A percentile compares a stretch with the other conserved stretches of the same genome.
phyloP scores from a whole-genome alignment of 495 filamentous ascomycete genomes.

The Antarctomyces pellizariae region DNA sequence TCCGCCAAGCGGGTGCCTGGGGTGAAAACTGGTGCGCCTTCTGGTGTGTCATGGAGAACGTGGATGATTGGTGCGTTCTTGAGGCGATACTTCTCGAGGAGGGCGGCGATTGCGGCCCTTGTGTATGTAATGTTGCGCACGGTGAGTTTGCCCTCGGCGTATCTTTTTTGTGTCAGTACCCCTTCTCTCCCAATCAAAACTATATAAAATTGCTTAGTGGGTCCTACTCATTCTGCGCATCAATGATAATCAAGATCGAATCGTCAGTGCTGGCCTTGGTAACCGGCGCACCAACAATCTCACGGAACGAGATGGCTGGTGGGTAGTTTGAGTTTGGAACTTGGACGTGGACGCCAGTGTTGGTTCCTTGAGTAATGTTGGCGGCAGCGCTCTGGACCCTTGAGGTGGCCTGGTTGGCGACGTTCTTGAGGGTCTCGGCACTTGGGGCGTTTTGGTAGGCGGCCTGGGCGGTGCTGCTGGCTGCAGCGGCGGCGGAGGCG shows the following conservation, averaged over 20 bases:
- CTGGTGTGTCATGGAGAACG: slow-evolving; percentile 27
- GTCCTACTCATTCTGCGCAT: slow-evolving; percentile 22
- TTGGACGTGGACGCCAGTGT: too few species aligned
- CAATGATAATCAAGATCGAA: slow-evolving; percentile 35
- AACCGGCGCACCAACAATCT: slow-evolving; percentile 21
- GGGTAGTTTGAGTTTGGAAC: too few species aligned
- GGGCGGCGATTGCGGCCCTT: slow-evolving; percentile 21
- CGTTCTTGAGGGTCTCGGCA: too few species aligned
- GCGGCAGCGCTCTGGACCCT: too few species aligned
- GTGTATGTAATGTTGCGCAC: slow-evolving; percentile 22
- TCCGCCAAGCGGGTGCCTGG: slow-evolving; percentile 25
- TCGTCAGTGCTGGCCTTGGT: slow-evolving; percentile 26
- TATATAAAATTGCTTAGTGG: too few species aligned
- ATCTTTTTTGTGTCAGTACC: slow-evolving; percentile 26
- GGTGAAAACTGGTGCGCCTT: slow-evolving; percentile 37
- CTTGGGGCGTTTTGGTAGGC: too few species aligned
- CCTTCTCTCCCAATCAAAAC: too few species aligned
- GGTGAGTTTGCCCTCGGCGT: slow-evolving; percentile 26
- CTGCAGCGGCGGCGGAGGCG: too few species aligned
- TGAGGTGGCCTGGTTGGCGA: too few species aligned
- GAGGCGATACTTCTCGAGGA: slow-evolving; percentile 28
- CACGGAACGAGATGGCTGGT: too few species aligned
- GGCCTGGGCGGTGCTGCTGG: too few species aligned
- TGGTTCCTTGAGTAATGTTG: too few species aligned
- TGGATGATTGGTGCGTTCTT: slow-evolving; percentile 29